phyloP scores from a whole-genome alignment of 495 filamentous ascomycete genomes.

The Hyaloscypha variabilis region DNA sequence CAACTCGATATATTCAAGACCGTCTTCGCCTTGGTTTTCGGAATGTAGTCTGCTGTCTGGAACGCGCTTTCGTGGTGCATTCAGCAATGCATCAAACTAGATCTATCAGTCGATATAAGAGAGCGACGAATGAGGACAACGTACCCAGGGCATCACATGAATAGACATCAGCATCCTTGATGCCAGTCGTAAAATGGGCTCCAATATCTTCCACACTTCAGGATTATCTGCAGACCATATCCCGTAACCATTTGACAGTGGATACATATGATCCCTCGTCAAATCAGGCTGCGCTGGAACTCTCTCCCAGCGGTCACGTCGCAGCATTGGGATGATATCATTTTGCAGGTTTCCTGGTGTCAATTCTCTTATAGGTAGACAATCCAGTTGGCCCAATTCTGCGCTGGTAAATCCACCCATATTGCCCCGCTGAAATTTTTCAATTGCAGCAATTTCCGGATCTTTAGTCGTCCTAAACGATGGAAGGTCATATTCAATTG shows the following conservation, averaged over 20 bases:
- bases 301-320: not conserved
- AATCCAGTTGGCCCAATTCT: slow-evolving; percentile 15
- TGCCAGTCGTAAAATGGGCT: slow-evolving; percentile 9
- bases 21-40: not conserved
- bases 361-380: slow-evolving; percentile 16
- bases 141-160: slow-evolving; percentile 15
- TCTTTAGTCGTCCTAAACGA: not conserved
- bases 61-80: slow-evolving; percentile 5
- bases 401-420: slow-evolving; percentile 8
- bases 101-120: not conserved
- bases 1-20: slow-evolving; percentile 5
- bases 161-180: slow-evolving; percentile 15
- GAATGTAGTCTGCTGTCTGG: slow-evolving; percentile 1
- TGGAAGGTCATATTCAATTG: not conserved
- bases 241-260: slow-evolving; percentile 11
- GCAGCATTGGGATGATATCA: slow-evolving; percentile 5
- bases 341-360: slow-evolving; percentile 9
- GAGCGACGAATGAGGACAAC: not conserved
- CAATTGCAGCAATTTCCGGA: not conserved
- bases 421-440: slow-evolving; percentile 1
- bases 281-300: not conserved
- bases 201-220: slow-evolving; percentile 17
- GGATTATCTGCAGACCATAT: slow-evolving; percentile 13
- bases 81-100: slow-evolving; percentile 21
- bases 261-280: slow-evolving; percentile 10